Percentiles rank a stretch among this genome's conserved stretches.
phyloP scores from a whole-genome alignment of 2,329 filamentous ascomycete species.

The Graphium sp. region DNA sequence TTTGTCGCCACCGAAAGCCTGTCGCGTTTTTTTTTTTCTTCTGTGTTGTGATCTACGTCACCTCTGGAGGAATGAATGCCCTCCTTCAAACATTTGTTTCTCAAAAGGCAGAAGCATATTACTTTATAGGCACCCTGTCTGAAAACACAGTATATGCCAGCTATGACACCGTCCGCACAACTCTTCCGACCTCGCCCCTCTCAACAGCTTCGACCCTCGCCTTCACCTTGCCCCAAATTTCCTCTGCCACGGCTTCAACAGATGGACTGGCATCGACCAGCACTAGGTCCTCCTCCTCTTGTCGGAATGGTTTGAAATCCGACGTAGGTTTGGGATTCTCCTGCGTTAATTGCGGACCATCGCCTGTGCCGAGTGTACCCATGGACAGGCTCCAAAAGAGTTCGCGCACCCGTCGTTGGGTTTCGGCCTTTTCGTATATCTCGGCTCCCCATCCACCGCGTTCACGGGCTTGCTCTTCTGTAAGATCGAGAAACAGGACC shows the following conservation, averaged over 20 bases:
- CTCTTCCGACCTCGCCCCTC: constrained; percentile 26
- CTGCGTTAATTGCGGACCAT: constrained; percentile 13
- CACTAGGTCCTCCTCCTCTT: constrained; percentile 34
- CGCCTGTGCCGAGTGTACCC: constrained; percentile 14
- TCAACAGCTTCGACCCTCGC: constrained; percentile 30
- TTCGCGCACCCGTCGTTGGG: constrained; percentile 65
- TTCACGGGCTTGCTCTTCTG: constrained; percentile 51
- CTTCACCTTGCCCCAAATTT: constrained; percentile 34
- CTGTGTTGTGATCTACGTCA: no score
- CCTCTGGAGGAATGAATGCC: no score
- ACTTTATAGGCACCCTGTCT: no score
- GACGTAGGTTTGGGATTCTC: constrained; percentile 8
- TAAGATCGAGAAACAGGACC: constrained; percentile 74
- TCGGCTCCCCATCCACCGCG: constrained; percentile 82
- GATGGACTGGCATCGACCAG: constrained; percentile 35
- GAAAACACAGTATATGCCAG: no score
- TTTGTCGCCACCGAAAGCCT: no score
- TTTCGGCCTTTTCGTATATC: constrained; percentile 69
- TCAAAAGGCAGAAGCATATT: no score
- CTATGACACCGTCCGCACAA: constrained; percentile 23
- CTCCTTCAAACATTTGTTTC: no score
- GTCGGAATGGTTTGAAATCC: constrained; percentile 17
- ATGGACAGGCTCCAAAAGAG: constrained; percentile 47
- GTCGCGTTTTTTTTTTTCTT: constrained; percentile 3
- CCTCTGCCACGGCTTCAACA: constrained; percentile 38